Conservation (phyloP, 139 green algal species). For the Micractinium sp. region DNA sequence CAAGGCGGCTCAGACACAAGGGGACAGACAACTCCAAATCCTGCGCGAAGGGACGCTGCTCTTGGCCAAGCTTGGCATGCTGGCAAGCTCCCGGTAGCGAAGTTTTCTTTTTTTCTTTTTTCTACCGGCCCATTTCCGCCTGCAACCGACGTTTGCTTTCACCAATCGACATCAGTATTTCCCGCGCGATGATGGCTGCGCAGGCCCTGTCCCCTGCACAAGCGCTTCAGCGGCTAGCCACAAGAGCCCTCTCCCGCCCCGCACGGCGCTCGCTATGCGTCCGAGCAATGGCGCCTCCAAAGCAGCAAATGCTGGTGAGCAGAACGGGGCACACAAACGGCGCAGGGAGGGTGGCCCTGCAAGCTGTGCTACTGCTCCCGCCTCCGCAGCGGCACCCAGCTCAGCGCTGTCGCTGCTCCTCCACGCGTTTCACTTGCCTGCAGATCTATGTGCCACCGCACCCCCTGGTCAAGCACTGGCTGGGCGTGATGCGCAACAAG, state of each 20-base stretch:
- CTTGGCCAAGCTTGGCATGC: no score
- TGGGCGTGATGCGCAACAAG: constrained; percentile 90
- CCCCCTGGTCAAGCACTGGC: constrained; percentile 96
- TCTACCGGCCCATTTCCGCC: neutral
- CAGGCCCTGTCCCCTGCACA: neutral
- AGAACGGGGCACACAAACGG: no score
- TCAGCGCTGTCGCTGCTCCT: neutral
- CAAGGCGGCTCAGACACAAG: no score
- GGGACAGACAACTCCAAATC: no score
- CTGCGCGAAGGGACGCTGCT: no score
- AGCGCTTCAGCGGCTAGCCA: neutral
- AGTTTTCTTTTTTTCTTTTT: no score
- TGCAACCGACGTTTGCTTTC: neutral
- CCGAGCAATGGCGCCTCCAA: neutral
- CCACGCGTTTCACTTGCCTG: neutral
- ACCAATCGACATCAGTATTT: neutral
- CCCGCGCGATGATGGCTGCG: neutral
- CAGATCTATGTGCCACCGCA: constrained; percentile 96
- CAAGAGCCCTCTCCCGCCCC: no score
- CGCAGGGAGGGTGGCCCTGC: neutral
- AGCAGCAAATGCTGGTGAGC: constrained; percentile 37
- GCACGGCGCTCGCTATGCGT: neutral
- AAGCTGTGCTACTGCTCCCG: neutral
- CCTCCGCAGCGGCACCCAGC: no score
- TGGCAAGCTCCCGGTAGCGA: no score